Evolutionary conservation across 176 grass and related monocot species (phyloP).

Genomic region (Rhynchospora breviuscula): DNA sequence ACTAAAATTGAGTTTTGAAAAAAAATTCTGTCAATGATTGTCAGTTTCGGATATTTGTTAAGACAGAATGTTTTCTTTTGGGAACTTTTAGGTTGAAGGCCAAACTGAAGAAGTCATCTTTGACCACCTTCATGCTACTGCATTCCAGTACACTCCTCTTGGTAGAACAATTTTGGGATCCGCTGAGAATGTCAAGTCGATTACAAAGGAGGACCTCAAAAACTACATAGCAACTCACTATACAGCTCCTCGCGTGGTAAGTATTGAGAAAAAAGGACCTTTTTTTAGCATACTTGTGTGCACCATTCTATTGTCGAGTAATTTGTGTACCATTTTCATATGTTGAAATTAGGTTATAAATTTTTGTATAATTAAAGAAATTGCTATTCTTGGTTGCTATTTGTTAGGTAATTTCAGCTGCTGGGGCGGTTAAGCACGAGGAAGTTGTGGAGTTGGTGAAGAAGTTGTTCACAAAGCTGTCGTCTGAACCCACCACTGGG

Average conservation of each 20-base stretch:
- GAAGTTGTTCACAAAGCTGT: conserved; percentile 59
- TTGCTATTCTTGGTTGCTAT: background rate
- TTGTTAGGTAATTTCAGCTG: conserved; percentile 83
- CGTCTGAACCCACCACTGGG: conserved; percentile 75
- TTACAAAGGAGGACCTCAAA: conserved; percentile 64
- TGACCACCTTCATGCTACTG: conserved; percentile 96
- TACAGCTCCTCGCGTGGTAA: conserved; percentile 90
- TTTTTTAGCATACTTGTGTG: conserved; percentile 19
- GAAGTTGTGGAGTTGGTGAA: conserved; percentile 71
- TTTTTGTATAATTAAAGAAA: conserved; percentile 17
- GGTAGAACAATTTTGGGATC: conserved; percentile 86
- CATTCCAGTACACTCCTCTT: conserved; percentile 92
- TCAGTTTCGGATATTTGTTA: conserved; percentile 1
- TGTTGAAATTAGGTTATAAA: background rate
- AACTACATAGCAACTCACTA: conserved; percentile 92
- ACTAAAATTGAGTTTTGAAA: background rate
- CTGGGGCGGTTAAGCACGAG: conserved; percentile 85
- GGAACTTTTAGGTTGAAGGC: conserved; percentile 60
- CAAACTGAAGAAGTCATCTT: conserved; percentile 94
- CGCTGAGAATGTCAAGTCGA: conserved; percentile 69
- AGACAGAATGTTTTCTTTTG: conserved; percentile 14
- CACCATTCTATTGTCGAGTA: background rate
- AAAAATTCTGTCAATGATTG: background rate
- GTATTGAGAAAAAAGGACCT: background rate
- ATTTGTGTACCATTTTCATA: background rate